Base-by-base conservation (phyloP, 1,139 yeast genomes). In the Lodderomyces beijingensis region DNA sequence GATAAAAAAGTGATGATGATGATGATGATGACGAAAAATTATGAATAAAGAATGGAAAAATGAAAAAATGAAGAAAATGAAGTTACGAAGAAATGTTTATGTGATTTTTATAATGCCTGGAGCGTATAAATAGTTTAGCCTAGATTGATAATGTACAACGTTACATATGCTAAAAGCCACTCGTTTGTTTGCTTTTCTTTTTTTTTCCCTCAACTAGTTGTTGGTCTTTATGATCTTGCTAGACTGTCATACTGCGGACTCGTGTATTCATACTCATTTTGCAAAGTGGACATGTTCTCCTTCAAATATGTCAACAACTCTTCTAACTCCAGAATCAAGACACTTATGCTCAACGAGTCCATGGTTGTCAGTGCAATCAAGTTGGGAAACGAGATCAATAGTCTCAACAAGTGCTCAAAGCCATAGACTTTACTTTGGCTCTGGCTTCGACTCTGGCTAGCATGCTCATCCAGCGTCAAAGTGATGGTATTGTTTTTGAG, bases 351-450 rank as follows among this genome's bases (percentile, higher is more conserved):
- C 38, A 79, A 80, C 14, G 76, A 68, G 49, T 89, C 96, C 91
- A 89, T 86, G 9, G 79, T 64, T 0, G 95, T 78, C 43, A 80
- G 81, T 1, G 87, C 73, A 30, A 89, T 70, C 15, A 88, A 62
- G 3, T 87, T 93, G 0, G 97, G 97, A 31, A 91, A 61, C 1
- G 87, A 68, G 8, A 87, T 81, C 42, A 85, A 63, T 36, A 88
- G 59, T 39, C 96, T 63, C 37, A 88, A 59, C 23, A 89, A 61
- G 55, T 87, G 95, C 47, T 83, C 88, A 8, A 74, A 69, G 0
- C 96, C 96, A 51, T 89, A 91, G 0, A 81, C 56, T 20, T 51
- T 49, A 28, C 51, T 50, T 10, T 63, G 53, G 35, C 61, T 52
- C 10, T 57, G 50, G 10, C 57, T 56, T 32, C 25, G 10, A 8